These are phyloP conservation scores for Kwoniella dejecticola DNA, from an alignment of 768 basidiomycete genomes.

Conservation along the genomic window DNA sequence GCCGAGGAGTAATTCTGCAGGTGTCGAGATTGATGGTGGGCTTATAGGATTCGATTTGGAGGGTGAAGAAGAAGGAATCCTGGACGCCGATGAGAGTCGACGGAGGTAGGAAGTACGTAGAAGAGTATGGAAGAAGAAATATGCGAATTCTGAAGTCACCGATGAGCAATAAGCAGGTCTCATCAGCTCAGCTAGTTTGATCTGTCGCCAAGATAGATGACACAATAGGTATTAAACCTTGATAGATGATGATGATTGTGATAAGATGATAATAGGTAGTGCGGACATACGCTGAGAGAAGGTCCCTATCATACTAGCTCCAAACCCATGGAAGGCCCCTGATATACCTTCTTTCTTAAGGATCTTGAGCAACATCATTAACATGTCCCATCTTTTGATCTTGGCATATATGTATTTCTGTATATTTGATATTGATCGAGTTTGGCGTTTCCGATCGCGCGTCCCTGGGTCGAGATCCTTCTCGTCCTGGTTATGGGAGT, in stretches of 20 bases:
- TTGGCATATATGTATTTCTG: not conserved
- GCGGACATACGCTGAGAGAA: conserved; percentile 86
- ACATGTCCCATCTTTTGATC: conserved; percentile 59
- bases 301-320: conserved; percentile 96
- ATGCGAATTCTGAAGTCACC: conserved; percentile 80
- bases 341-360: conserved; percentile 75
- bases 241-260: too few species aligned
- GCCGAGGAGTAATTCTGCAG: conserved; percentile 75
- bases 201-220: too few species aligned
- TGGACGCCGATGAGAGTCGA: conserved; percentile 8
- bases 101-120: conserved; percentile 64
- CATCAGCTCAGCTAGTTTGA: too few species aligned
- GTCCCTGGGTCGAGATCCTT: too few species aligned
- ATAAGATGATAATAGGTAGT: not conserved
- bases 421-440: not conserved
- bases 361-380: conserved; percentile 69
- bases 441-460: too few species aligned
- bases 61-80: conserved; percentile 7
- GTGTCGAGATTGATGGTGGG: conserved; percentile 41
- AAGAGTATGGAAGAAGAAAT: conserved; percentile 98
- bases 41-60: conserved; percentile 13
- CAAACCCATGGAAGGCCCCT: conserved; percentile 88
- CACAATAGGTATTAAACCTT: too few species aligned
- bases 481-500: too few species aligned
- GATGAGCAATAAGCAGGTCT: conserved; percentile 19